Evolutionary conservation across 495 filamentous ascomycete genomes (phyloP), one percentile per base, ranked within the genome.

Genomic region (Tetracladium marchalianum): DNA sequence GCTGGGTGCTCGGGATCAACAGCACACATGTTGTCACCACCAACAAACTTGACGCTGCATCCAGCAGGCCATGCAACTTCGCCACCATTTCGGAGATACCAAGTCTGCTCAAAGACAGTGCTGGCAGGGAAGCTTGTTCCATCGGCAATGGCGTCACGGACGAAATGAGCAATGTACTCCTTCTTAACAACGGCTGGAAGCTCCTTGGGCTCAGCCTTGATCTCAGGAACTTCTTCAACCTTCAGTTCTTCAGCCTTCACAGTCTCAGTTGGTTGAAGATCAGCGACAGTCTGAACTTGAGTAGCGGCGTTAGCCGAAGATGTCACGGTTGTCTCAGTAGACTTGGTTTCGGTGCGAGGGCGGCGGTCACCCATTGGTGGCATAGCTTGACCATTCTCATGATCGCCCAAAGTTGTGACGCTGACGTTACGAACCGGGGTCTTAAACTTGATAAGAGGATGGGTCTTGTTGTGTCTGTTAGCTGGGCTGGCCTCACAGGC

Each of bases 391-490:
- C 79, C 81, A 56, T 79, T 67, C 42, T 75, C 75, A 49, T 85
- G 78, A 59, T 92, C 85, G 39, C 80, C 81, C 42, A 85, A 68
- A 18, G 90, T 96, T 51, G 80, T 92, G 41, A 99, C 86, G 42
- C 76, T 84, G 22, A 96, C 89, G 53, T 85, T 85, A 50, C 87
- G 84, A 39, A 97, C 85, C 1, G 90, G 84, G 2, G 85, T 92
- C 76, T 88, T 95, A 72, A 99, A 87, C 68, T 95, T 96, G 67
- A 99, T 87, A 57, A 97, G 67, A 5, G 92, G 92, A 58, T 99
- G 92, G 12, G 92, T 95, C 53, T 77, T 77, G 69, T 97, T 97
- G 70, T 99, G 92, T 6, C 63, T 66, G 63, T 94, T 88, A 42
- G 69, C 71, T 5, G 93, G 93, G 52, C 77, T 76, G 19, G 90